Conservation (phyloP, 768 basidiomycete species). For the Omphalotus guepiniiformis region DNA sequence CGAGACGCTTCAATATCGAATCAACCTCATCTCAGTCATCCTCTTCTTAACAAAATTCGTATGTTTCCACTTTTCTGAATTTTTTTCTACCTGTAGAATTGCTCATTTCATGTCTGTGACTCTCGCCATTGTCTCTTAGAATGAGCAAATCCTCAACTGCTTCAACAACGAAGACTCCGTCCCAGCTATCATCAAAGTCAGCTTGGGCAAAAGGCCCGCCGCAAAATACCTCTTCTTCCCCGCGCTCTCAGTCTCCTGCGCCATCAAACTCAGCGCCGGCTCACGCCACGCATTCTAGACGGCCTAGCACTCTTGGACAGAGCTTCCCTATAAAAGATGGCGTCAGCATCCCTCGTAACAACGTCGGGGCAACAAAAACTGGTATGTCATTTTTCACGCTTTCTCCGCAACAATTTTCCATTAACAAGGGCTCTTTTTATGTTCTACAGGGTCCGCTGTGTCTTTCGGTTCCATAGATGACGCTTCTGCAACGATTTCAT, state of each 20-base stretch:
- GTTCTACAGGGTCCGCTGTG: conserved; percentile 54
- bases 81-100: background rate
- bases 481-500: conserved; percentile 69
- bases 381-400: conserved; percentile 36
- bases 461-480: conserved; percentile 92
- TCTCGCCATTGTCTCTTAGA: conserved; percentile 41
- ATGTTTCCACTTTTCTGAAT: conserved; percentile 17
- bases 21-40: conserved; percentile 36
- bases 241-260: conserved; percentile 78
- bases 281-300: conserved; percentile 65
- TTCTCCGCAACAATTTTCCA: conserved; percentile 3
- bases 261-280: conserved; percentile 44
- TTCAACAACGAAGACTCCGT: conserved; percentile 64
- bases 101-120: background rate
- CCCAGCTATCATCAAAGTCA: conserved; percentile 74
- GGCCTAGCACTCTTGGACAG: conserved; percentile 69
- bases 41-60: conserved; percentile 24
- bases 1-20: conserved; percentile 53
- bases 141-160: conserved; percentile 91
- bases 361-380: conserved; percentile 64
- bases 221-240: conserved; percentile 54
- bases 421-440: conserved; percentile 11
- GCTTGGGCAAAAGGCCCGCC: conserved; percentile 93
- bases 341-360: conserved; percentile 65
- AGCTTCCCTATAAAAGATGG: conserved; percentile 77